Evolutionary conservation across 805 yeast genomes (phyloP), one percentile per base, ranked within the genome.

Genomic region (Torulaspora gathmanii): DNA sequence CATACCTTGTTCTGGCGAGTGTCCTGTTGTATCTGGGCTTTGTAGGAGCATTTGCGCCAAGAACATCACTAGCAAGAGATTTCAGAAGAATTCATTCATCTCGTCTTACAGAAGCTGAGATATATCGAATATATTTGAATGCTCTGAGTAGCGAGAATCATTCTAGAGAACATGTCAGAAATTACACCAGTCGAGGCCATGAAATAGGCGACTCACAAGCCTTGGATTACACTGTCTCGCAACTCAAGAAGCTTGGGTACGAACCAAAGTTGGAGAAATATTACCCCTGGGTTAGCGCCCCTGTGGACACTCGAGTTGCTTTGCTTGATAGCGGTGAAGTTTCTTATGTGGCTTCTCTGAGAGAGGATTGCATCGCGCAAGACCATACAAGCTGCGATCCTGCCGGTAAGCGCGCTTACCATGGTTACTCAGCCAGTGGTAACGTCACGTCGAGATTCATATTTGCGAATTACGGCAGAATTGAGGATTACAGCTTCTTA

Each of bases 41-140:
- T 58, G 78, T 85, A 33, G 69, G 86, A 40, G 78, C 83, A 0
- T 89, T 89, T 60, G 70, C 88, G 12, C 96, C 96, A 1, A 65
- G 96, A 46, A 86, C 97, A 1, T 86, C 95, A 2, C 68, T 87
- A 15, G 79, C 84, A 40, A 70, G 95, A 52, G 96, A 90, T 63
- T 78, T 85, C 56, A 74, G 91, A 55, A 68, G 96, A 40, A 63
- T 86, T 52, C 86, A 87, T 64, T 80, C 82, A 26, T 73, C 80
- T 28, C 74, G 70, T 42, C 60, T 86, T 39, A 82, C 95, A 2
- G 74, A 73, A 44, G 74, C 79, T 8, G 96, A 89, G 51, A 73
- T 84, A 25, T 80, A 84, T 53, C 70, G 96, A 27, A 63, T 78
- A 15, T 81, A 74, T 52, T 58, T 86, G 40, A 68, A 67, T 17